phyloP scores from a whole-genome alignment of 2,329 filamentous ascomycete genomes.

The Cytospora schulzeri region DNA sequence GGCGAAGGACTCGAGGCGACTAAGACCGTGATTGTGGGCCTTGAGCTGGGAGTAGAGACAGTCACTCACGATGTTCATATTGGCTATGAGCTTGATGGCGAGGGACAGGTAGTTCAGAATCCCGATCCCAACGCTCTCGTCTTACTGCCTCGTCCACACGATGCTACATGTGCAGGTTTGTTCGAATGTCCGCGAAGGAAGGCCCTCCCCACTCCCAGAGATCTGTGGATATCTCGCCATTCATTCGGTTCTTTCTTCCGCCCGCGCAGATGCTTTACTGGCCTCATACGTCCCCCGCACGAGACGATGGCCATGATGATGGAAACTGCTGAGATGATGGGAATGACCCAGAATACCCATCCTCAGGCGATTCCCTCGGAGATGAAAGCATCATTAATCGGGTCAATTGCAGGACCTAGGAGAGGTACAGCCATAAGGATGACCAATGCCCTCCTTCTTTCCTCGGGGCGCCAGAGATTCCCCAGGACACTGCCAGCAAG shows the following conservation, averaged over 20 bases:
- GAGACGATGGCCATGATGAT: constrained; percentile 57
- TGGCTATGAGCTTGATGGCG: constrained; percentile 39
- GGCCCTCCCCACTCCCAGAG: neutral
- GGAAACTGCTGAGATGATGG: constrained; percentile 57
- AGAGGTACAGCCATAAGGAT: constrained; percentile 64
- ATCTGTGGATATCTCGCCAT: neutral
- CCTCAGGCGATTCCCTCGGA: constrained; percentile 65
- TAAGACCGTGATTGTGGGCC: constrained; percentile 38
- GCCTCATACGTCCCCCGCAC: constrained; percentile 65
- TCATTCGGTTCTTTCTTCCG: neutral
- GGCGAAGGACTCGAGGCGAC: constrained; percentile 49
- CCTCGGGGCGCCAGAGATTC: constrained; percentile 59
- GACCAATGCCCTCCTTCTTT: constrained; percentile 60
- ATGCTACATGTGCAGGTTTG: constrained; percentile 34
- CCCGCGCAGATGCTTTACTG: constrained; percentile 42
- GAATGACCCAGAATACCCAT: constrained; percentile 69
- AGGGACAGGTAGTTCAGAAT: constrained; percentile 43
- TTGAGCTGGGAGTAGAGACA: constrained; percentile 47
- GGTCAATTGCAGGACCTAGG: constrained; percentile 66
- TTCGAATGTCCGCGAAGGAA: constrained; percentile 6
- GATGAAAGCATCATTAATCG: constrained; percentile 67
- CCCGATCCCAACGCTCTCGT: constrained; percentile 35
- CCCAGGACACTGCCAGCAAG: constrained; percentile 7
- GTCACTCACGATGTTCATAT: constrained; percentile 47
- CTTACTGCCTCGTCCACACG: constrained; percentile 43